Percentiles rank a stretch among this genome's conserved stretches.
These are phyloP conservation scores for Chlamydomonas sp. DNA, from an alignment of 139 green algal genomes.

Conservation along the genomic window DNA sequence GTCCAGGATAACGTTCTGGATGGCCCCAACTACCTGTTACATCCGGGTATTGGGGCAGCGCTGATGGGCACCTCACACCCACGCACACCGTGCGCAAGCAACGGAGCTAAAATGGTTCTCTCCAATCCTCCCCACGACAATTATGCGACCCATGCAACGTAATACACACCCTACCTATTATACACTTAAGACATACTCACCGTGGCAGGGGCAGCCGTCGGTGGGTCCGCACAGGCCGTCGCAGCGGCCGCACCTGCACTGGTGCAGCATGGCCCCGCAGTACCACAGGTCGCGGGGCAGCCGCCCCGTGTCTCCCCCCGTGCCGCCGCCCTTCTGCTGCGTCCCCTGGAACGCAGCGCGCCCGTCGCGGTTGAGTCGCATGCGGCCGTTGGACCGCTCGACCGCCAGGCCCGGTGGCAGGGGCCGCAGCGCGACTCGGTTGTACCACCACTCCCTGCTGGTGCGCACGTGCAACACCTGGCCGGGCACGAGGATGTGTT, in stretches of 20 bases:
- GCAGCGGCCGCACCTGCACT: slow-evolving; percentile 12
- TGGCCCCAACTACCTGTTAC: no score
- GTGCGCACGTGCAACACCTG: slow-evolving; percentile 4
- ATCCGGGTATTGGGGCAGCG: no score
- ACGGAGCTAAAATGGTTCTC: no score
- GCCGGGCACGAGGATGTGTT: background rate
- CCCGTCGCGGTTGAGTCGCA: slow-evolving; percentile 15
- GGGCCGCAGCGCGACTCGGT: background rate
- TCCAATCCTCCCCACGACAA: no score
- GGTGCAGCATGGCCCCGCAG: background rate
- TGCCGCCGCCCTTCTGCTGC: background rate
- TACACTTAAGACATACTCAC: no score
- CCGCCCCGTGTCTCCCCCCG: slow-evolving; percentile 1
- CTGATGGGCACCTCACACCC: no score
- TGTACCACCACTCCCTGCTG: background rate
- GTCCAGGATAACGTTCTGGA: no score
- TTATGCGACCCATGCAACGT: no score
- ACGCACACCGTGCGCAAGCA: no score
- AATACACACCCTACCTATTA: no score
- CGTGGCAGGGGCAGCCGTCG: slow-evolving; percentile 15
- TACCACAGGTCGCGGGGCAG: background rate
- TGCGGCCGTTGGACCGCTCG: background rate
- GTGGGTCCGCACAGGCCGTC: background rate
- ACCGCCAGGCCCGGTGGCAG: background rate
- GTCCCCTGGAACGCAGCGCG: background rate